phyloP scores from a whole-genome alignment of 495 filamentous ascomycete genomes.

The Neurospora cerealis region DNA sequence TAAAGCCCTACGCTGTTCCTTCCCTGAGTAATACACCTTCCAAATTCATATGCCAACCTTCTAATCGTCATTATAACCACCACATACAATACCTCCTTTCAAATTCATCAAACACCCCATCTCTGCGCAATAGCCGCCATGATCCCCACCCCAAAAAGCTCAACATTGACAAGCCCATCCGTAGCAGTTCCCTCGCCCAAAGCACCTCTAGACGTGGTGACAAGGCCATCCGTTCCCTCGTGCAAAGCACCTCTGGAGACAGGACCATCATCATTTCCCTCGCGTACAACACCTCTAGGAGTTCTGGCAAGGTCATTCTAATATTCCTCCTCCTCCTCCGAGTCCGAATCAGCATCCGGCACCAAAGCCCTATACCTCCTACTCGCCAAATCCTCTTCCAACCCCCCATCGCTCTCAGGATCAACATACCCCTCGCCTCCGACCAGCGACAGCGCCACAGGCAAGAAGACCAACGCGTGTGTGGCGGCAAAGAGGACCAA shows the following conservation, averaged over 20 bases:
- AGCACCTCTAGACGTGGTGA: neutral
- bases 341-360: constrained; percentile 30
- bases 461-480: constrained; percentile 85
- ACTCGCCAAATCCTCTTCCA: constrained; percentile 69
- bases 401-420: constrained; percentile 68
- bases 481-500: constrained; percentile 80
- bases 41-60: no score
- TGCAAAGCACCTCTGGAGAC: neutral
- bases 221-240: neutral
- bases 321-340: constrained; percentile 7
- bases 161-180: neutral
- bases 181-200: neutral
- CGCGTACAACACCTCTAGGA: neutral
- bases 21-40: neutral
- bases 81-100: neutral
- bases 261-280: neutral
- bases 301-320: neutral
- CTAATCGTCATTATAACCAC: neutral
- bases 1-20: neutral
- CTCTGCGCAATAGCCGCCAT: neutral
- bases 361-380: constrained; percentile 35
- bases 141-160: neutral
- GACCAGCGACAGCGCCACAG: constrained; percentile 76
- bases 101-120: neutral
- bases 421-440: constrained; percentile 86